These are phyloP conservation scores for Vigna nakashimae DNA, from an alignment of 306 rosid species.

Conservation along the genomic window DNA sequence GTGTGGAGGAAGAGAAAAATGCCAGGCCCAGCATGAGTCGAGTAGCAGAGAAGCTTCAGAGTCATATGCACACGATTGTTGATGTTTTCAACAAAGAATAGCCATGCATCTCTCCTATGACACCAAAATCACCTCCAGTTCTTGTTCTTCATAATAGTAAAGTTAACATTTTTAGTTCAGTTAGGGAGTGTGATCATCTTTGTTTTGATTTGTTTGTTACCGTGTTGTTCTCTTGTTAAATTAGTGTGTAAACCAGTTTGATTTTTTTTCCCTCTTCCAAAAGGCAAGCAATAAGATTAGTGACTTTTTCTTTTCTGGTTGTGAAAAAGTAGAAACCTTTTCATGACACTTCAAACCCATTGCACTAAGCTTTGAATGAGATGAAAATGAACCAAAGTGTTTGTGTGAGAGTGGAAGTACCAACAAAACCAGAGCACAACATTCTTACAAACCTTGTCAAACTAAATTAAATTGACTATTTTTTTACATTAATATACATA, in stretches of 20 bases:
- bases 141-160: neutral
- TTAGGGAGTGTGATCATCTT: neutral
- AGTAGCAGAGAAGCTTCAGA: slow-evolving; percentile 17
- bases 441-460: no score
- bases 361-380: no score
- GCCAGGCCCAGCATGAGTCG: slow-evolving; percentile 39
- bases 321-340: no score
- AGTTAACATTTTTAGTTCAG: neutral
- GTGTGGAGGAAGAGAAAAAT: slow-evolving; percentile 36
- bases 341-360: no score
- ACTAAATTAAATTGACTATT: no score
- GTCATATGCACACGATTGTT: neutral
- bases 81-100: neutral
- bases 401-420: no score
- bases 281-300: neutral
- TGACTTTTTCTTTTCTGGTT: no score
- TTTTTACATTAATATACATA: no score
- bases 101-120: neutral
- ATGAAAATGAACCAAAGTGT: no score
- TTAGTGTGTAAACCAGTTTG: neutral
- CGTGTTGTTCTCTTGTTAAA: neutral
- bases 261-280: neutral
- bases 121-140: neutral
- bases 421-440: no score
- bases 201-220: neutral